Evolutionary conservation across 2,329 filamentous ascomycete species (phyloP), one percentile per base, ranked within the genome.

Genomic region (Colletotrichum phormii): DNA sequence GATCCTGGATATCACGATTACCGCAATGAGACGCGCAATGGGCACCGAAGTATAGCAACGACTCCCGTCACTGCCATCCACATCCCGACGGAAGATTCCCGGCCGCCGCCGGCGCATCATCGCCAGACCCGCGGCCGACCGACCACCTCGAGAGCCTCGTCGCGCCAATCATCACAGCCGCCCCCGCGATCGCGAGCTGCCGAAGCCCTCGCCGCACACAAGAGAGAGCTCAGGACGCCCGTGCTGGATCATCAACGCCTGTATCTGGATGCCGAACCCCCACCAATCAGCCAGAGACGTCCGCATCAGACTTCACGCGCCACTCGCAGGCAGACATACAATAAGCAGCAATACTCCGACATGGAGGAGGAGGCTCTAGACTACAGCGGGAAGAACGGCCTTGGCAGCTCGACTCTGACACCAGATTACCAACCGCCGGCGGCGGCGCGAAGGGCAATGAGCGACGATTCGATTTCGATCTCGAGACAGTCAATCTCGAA

Each of bases 231-330:
- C 4, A 61, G 71, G 22, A 72, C 67, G 13, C 71, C 71, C 7
- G 62, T 72, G 8, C 42, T 73, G 8, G 71, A 73, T n/a, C 51
- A 67, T 1, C 31, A 58, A 7, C 62, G 58, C 5, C 13, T 73
- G 15, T 73, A 73, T 35, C 35, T 67, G 37, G 71, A 73, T 49
- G 71, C 71, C 1, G 71, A 73, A 37, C 70, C 70, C 1, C 66
- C 70, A 4, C 66, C 70, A 26, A 60, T 64, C 35, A 64, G 54
- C 60, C 66, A 70, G 55, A 46, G 66, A 70, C 70, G 66, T 7
- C 7, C 24, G 24, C 65, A n/a, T 31, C 54, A 58, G 18, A 18
- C 42, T 8, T 46, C 35, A n/a, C 55, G 22, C 55, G 22, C 26
- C 11, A 15, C 24, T 13, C 71, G 51, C 55, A 29, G 71, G 22